Base-by-base conservation (phyloP, 1,284 basidiomycete species). In the Ceratobasidium sp. region DNA sequence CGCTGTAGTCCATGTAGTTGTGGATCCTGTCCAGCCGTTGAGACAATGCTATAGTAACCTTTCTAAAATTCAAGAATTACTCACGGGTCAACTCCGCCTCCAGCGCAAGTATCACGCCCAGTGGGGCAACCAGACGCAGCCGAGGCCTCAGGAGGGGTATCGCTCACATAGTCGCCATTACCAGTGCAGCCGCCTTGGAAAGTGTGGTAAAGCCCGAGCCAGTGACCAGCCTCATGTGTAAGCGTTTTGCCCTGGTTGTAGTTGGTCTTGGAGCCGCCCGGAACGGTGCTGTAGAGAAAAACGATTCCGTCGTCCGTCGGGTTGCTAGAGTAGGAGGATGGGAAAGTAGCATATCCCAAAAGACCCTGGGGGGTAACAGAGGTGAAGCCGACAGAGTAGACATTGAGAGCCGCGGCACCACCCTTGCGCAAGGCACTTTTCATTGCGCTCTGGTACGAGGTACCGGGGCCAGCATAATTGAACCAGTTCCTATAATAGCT, bases 401-500 rank as follows among this genome's bases (percentile, higher is more conserved):
- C 27, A 43, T 71, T 71, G n/a, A 71, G 58, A 10, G 38, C 60
- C 3, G 15, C 22, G n/a, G 60, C 53, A 35, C 40, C 52, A 40
- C 70, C 70, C 25, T 49, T 38, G 8, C 50, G 45, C 6, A 71
- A 50, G 5, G 56, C 50, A 3, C 32, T 34, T 78, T 87, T 86
- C 85, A 86, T 86, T 10, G 78, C 74, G 7, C 78, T 82, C 75
- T 86, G 83, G 25, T 77, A 72, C 25, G 75, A 75, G 38, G 73
- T 76, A 57, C 75, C 75, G 8, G 82, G 82, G 2, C 78, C 81
- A 67, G 78, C 69, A 25, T 13, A 38, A 25, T 64, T 49, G 53
- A 70, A 67, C 7, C 52, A 50, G 27, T 6, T 5, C 4, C 49
- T 50, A 29, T 13, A 50, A 29, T 2, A 50, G 17, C 38, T 8